phyloP scores from a whole-genome alignment of 495 filamentous ascomycete species.

The Neurospora intermedia region DNA sequence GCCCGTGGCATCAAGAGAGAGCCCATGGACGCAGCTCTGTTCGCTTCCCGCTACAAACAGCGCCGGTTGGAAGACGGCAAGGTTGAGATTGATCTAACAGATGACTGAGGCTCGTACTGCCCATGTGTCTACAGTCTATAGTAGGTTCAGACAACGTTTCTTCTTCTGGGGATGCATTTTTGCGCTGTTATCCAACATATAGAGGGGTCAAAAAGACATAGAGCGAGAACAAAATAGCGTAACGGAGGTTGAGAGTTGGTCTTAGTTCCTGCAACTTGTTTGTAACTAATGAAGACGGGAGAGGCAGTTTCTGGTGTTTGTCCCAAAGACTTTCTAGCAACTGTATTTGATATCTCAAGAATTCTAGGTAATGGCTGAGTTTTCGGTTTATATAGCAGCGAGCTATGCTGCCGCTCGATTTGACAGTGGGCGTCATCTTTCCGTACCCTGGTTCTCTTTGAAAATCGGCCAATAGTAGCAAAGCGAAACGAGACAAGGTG shows the following conservation, averaged over 20 bases:
- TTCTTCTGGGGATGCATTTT: not conserved
- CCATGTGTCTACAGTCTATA: not conserved
- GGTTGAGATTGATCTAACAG: slow-evolving; percentile 1
- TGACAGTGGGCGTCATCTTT: not conserved
- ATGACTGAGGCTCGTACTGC: not conserved
- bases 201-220: not conserved
- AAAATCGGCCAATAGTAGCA: not conserved
- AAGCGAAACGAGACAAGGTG: not conserved
- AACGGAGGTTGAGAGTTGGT: not conserved
- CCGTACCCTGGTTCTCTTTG: not conserved
- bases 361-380: not conserved
- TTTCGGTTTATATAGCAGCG: too few relatives aligned
- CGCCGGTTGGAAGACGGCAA: slow-evolving; percentile 1
- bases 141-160: not conserved
- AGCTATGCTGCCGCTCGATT: too few relatives aligned
- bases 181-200: not conserved
- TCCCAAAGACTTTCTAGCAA: not conserved
- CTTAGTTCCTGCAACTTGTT: not conserved
- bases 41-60: not conserved
- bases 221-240: not conserved
- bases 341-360: not conserved
- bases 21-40: not conserved
- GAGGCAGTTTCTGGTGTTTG: not conserved
- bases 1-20: not conserved
- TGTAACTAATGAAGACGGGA: not conserved